Percentiles rank a stretch among this genome's conserved stretches.
Conservation (phyloP, 1,139 yeast species). For the Blastobotrys petasosporus region DNA sequence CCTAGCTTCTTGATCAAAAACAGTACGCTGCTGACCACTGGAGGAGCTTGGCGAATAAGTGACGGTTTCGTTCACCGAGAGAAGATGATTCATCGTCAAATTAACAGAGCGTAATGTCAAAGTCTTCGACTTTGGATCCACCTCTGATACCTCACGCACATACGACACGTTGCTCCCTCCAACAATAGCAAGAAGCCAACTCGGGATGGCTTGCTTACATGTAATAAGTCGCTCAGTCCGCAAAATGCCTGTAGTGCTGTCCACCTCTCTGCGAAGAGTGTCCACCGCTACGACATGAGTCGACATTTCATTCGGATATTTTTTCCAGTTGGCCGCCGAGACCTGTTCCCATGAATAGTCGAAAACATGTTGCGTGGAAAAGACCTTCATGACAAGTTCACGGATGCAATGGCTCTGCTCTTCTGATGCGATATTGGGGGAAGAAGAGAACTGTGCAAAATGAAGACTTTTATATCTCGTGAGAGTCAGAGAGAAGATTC, state of each 20-base stretch:
- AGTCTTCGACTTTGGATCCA: conserved; percentile 59
- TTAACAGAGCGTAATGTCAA: conserved; percentile 81
- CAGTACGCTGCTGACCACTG: conserved; percentile 47
- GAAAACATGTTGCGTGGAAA: conserved; percentile 61
- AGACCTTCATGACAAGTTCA: conserved; percentile 57
- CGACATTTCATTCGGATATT: conserved; percentile 88
- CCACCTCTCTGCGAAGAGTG: conserved; percentile 65
- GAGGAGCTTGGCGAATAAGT: conserved; percentile 61
- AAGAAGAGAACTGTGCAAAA: background rate
- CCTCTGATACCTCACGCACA: conserved; percentile 85
- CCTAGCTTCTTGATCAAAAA: conserved; percentile 76
- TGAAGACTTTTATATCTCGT: background rate
- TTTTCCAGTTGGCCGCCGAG: conserved; percentile 94
- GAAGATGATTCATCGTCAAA: conserved; percentile 69
- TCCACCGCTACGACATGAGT: conserved; percentile 96
- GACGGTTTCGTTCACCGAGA: conserved; percentile 82
- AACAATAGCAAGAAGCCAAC: conserved; percentile 67
- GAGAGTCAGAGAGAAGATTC: background rate
- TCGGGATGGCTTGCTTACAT: conserved; percentile 81
- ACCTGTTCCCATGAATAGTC: conserved; percentile 91
- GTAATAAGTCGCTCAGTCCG: conserved; percentile 85
- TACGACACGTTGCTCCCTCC: conserved; percentile 73
- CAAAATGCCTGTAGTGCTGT: conserved; percentile 49
- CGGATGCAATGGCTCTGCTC: background rate
- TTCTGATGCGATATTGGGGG: no score